Evolutionary conservation across 257 asterid species (phyloP).

Genomic region (Solanum pennellii): DNA sequence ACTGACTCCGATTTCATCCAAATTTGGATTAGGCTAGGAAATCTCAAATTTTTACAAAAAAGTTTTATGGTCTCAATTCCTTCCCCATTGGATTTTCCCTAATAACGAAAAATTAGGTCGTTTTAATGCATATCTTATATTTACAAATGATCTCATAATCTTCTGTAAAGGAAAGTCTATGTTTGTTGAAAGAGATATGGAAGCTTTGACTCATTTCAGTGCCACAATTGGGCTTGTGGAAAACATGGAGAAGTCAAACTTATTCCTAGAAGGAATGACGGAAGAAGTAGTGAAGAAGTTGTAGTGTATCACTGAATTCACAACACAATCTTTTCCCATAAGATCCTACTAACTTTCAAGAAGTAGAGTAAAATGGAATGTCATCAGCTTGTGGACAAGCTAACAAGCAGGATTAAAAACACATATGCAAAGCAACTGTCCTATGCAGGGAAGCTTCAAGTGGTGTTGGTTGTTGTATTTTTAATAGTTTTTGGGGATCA

Average conservation of each 20-base stretch:
- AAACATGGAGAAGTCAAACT: background rate
- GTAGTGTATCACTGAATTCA: background rate
- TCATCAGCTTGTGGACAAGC: background rate
- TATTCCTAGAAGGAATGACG: background rate
- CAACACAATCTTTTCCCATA: background rate
- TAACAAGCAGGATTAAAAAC: too few relatives aligned
- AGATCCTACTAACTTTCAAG: background rate
- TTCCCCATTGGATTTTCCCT: background rate
- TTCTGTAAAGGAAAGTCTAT: background rate
- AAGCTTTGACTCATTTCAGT: background rate
- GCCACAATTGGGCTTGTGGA: background rate
- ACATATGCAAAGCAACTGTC: background rate
- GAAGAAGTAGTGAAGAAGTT: background rate
- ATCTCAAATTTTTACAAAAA: too few relatives aligned
- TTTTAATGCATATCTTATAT: too few relatives aligned
- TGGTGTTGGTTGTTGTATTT: too few relatives aligned
- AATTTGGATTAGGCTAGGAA: too few relatives aligned
- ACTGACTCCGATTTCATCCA: too few relatives aligned
- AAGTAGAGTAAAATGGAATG: background rate
- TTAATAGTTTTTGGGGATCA: background rate
- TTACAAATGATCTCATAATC: background rate
- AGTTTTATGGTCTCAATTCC: too few relatives aligned
- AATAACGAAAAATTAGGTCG: too few relatives aligned
- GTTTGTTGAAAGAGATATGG: background rate
- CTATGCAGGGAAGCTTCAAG: background rate